Base-by-base conservation (phyloP, 148 eudicot species). In the Euryodendron excelsum region DNA sequence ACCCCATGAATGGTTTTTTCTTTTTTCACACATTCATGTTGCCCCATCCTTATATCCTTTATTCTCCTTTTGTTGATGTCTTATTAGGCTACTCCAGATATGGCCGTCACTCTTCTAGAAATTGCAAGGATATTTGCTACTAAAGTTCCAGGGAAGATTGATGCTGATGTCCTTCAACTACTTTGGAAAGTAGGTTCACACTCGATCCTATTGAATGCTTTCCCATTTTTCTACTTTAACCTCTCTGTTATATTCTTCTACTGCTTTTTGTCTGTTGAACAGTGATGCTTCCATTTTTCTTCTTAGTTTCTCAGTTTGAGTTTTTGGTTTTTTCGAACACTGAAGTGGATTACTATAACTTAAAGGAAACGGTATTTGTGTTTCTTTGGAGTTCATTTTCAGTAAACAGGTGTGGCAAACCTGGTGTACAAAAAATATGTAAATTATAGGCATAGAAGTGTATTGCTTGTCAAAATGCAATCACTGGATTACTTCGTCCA, bases 91-190 rank as follows among this genome's bases (percentile, higher is more conserved):
- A 93, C 97, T 72, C 99, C 99, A 79, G 99, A 88, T 82, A 91
- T 96, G 99, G 99, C 99, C 18, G 99, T 96, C 41, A 96, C 99
- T 78, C 88, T 93, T 80, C 96, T 96, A 45, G 97, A 96, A 89
- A 91, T 96, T 80, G 99, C 98, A 62, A 87, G 99, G 84, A 85
- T 93, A 53, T 96, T 96, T 83, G 99, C 99, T 71, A 96, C 99
- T 68, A 93, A 96, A 86, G 99, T 93, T 81, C 99, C 99, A 56
- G 99, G 99, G 79, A 96, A 96, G 89, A 93, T 96, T 64, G 99
- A 96, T 79, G 98, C 99, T 61, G 99, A 96, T 83, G 99, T 96
- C 33, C 90, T 96, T 70, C 99, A 96, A 72, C 92, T 96, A 30
- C 85, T 96, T 69, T 96, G 99, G 99, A 96, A 96, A 87, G 99